A percentile compares a stretch with the other conserved stretches of the same genome.
These are phyloP conservation scores for Ceratocystis huliohia DNA, from an alignment of 2,329 filamentous ascomycete species.

Conservation along the genomic window DNA sequence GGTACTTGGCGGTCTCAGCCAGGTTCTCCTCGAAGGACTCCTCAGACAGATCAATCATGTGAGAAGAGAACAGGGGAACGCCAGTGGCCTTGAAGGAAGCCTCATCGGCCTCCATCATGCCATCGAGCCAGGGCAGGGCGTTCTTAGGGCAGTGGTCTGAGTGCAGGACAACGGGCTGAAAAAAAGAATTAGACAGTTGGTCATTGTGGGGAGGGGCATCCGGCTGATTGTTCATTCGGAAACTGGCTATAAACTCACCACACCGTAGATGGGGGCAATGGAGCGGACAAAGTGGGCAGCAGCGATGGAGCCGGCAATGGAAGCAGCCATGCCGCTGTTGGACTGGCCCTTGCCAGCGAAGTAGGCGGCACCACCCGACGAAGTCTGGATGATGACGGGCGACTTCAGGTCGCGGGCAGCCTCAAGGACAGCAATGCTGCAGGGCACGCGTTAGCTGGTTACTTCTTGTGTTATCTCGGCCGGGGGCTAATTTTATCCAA, in stretches of 20 bases:
- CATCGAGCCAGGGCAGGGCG: slow-evolving; percentile 94
- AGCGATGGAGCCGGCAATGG: slow-evolving; percentile 75
- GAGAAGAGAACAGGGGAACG: slow-evolving; percentile 81
- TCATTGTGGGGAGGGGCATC: neutral
- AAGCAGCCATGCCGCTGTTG: slow-evolving; percentile 73
- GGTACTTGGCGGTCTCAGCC: slow-evolving; percentile 78
- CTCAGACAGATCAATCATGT: slow-evolving; percentile 98
- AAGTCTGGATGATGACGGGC: slow-evolving; percentile 86
- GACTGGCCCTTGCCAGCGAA: slow-evolving; percentile 81
- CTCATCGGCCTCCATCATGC: slow-evolving; percentile 91
- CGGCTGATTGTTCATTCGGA: neutral
- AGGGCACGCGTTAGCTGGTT: slow-evolving; percentile 55
- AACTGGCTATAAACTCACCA: slow-evolving; percentile 29
- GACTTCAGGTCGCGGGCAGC: slow-evolving; percentile 84
- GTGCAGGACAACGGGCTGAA: slow-evolving; percentile 70
- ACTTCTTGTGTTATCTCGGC: slow-evolving; percentile 27
- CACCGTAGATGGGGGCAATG: slow-evolving; percentile 72
- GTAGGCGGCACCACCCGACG: slow-evolving; percentile 85
- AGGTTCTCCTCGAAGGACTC: slow-evolving; percentile 86
- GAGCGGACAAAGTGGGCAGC: slow-evolving; percentile 88
- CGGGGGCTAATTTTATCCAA: neutral
- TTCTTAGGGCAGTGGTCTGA: slow-evolving; percentile 99
- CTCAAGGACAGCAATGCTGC: slow-evolving; percentile 66
- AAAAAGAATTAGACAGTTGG: neutral
- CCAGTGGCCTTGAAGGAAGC: slow-evolving; percentile 84